Base-by-base conservation (phyloP, 345 rosid genomes). In the Stellera chamaejasme region DNA sequence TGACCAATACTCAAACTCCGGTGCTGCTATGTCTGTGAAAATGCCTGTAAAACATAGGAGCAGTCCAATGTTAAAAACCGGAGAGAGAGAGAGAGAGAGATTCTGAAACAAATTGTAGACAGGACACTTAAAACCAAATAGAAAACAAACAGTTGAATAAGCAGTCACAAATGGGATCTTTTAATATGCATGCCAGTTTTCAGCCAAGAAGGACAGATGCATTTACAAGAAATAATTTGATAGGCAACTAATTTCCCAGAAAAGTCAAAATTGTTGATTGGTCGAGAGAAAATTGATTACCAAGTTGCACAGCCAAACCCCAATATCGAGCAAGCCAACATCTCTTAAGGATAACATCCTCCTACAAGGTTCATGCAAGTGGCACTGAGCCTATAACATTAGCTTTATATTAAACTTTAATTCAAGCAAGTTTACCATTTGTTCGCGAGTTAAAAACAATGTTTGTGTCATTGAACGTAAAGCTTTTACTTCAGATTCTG, bases 261-360 rank as follows among this genome's bases (percentile, higher is more conserved):
- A 32, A 32, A 32, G 7, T 32, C 9, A 8, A 32, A 8, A 2
- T 32, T 32, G 39, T 32, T 32, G 39, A 32, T 32, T 8, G 3
- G 39, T 32, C n/a, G n/a, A 58, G 4, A 16, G 39, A 14, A 53
- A 50, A 53, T 54, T 51, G 13, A 66, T 58, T 82, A 87, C 97
- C 97, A 76, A 83, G 87, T 48, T 82, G 79, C 16, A 82, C 90
- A 57, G 96, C 96, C 62, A 94, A 75, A 44, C 90, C 90, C 99
- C 96, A 79, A 71, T 90, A 85, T 52, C 97, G 92, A 62, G 99
- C 97, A 76, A 94, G 97, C 97, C 99, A 94, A 59, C 99, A 94
- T 74, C 97, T 90, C 86, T 90, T 94, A 72, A 94, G 63, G 58
- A 90, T 97, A 60, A 94, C 97, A 79, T 94, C 99, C 78, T 94